These are phyloP conservation scores for Populus ilicifolia DNA, from an alignment of 345 rosid species.

Conservation along the genomic window DNA sequence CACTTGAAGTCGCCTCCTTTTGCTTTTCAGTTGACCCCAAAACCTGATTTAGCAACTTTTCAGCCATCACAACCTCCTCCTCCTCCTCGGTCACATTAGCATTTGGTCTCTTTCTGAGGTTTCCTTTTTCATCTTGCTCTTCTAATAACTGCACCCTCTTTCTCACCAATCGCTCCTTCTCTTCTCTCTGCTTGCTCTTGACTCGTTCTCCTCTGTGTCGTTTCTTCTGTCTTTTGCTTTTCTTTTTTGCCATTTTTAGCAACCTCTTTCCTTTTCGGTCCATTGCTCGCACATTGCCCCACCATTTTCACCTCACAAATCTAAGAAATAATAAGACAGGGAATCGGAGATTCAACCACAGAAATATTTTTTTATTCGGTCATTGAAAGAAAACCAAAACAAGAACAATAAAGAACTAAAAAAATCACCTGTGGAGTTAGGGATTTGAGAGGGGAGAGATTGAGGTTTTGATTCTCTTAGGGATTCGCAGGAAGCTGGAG, in stretches of 20 bases:
- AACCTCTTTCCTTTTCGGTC: not conserved
- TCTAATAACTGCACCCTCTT: constrained; percentile 40
- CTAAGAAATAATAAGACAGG: too few species aligned
- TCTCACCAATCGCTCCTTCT: constrained; percentile 45
- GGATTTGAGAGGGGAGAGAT: not conserved
- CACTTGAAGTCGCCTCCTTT: not conserved
- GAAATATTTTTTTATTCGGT: too few species aligned
- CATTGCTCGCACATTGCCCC: not conserved
- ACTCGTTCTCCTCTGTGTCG: constrained; percentile 36
- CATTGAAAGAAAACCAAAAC: too few species aligned
- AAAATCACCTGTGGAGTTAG: not conserved
- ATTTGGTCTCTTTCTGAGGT: constrained; percentile 12
- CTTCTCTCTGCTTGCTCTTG: constrained; percentile 30
- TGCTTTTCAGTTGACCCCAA: not conserved
- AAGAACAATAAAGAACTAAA: too few species aligned
- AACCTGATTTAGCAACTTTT: not conserved
- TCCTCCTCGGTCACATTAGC: not conserved
- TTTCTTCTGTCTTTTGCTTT: too few species aligned
- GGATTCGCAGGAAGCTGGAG: not conserved
- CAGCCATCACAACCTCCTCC: constrained; percentile 14
- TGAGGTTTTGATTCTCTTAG: not conserved
- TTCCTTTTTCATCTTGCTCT: constrained; percentile 11
- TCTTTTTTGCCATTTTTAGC: not conserved
- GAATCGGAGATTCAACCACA: too few species aligned
- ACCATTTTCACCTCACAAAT: not conserved